Percentiles rank a stretch among this genome's conserved stretches.
phyloP scores from a whole-genome alignment of 2,329 filamentous ascomycete genomes.

The Tetracladium maxilliforme region DNA sequence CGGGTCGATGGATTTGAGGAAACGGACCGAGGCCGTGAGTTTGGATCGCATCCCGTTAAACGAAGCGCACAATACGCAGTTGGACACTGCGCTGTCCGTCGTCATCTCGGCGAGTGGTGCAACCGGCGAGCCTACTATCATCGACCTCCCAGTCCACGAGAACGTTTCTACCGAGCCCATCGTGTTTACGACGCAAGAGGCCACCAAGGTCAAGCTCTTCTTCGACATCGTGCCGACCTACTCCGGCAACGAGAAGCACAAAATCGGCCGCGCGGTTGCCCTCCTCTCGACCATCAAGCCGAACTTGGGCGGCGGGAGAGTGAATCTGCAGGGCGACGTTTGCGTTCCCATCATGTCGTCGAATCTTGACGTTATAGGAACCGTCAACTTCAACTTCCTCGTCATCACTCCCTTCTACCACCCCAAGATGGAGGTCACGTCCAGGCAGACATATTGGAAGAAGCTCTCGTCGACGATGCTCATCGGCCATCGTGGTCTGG shows the following conservation, averaged over 20 bases:
- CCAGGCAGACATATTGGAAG: slow-evolving; percentile 92
- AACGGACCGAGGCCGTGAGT: slow-evolving; percentile 64
- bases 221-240: slow-evolving; percentile 97
- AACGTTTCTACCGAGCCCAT: slow-evolving; percentile 90
- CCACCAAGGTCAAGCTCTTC: slow-evolving; percentile 69
- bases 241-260: slow-evolving; percentile 73
- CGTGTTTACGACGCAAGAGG: slow-evolving; percentile 68
- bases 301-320: slow-evolving; percentile 69
- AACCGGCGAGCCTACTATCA: slow-evolving; percentile 70
- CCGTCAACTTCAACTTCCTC: slow-evolving; percentile 93
- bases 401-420: slow-evolving; percentile 91
- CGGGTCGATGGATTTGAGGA: slow-evolving; percentile 88
- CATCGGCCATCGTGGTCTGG: slow-evolving; percentile 58
- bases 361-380: slow-evolving; percentile 78
- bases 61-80: slow-evolving; percentile 80
- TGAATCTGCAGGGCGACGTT: slow-evolving; percentile 82
- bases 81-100: slow-evolving; percentile 86
- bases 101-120: slow-evolving; percentile 80
- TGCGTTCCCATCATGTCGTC: slow-evolving; percentile 80
- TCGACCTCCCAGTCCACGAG: slow-evolving; percentile 87
- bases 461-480: slow-evolving; percentile 80
- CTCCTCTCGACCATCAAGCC: slow-evolving; percentile 77
- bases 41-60: slow-evolving; percentile 78
- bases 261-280: slow-evolving; percentile 81
- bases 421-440: slow-evolving; percentile 83